Base-by-base conservation (phyloP, 108 stramenopile species). In the Cyclotella atomus region DNA sequence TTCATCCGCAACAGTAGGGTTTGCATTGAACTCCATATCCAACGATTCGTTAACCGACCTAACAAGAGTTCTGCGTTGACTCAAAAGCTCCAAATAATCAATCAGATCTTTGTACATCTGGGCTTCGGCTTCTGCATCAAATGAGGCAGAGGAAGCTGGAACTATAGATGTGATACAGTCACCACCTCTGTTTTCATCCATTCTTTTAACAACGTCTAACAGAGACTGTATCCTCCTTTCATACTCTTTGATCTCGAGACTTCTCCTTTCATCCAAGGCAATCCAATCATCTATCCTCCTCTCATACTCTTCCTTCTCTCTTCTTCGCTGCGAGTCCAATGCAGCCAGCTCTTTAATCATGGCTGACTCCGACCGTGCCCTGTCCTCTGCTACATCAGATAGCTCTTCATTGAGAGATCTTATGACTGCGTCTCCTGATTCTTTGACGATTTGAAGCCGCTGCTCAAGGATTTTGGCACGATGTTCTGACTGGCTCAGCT, bases 341-440 rank as follows among this genome's bases (percentile, higher is more conserved):
- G 56, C 69, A 0, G 87, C 73, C 30, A 91, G 56, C 60, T 91
- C 85, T 53, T 88, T 89, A 43, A 89, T 73, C 76, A 91, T 75
- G 20, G 86, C 88, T 53, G 77, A 47, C 81, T 91, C 90, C 53
- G 82, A 69, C 32, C 68, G 74, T 5, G 77, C 68, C 50, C 85
- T 59, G 20, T 88, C 90, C 64, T 89, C 88, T 65, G 85, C 84
- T 21, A 92, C 55, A 55, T 89, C 86, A 24, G 82, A 84, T 47
- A 92, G 75, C 77, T 92, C 88, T 79, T 92, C 87, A 60, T 92
- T 92, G 50, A 89, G 70, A 27, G 78, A 85, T 32, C 83, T 69
- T 44, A 92, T 86, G 19, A 92, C 82, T 30, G 77, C 81, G 29
- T 85, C 91, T 3, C 79, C 82, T 9, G 87, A 88, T 45, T 75